Conservation (phyloP, 2,329 filamentous ascomycete genomes). For the Neofusicoccum laricinum region DNA sequence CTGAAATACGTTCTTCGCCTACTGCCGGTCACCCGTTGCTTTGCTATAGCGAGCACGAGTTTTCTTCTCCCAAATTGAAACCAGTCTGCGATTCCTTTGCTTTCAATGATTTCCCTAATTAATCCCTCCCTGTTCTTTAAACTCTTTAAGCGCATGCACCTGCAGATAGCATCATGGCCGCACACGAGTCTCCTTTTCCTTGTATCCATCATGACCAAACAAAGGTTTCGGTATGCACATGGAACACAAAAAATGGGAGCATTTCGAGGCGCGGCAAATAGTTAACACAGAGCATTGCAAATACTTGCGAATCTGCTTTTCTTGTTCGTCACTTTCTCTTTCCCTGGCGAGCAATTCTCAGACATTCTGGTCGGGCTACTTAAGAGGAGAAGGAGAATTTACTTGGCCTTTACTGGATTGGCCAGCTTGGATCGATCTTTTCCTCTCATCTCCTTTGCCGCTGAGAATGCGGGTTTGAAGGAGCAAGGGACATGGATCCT, state of each 20-base stretch:
- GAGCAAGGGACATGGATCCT: too few relatives aligned
- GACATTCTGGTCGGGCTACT: too few relatives aligned
- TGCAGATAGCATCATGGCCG: background rate
- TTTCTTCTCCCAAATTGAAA: background rate
- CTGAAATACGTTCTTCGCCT: constrained; percentile 18
- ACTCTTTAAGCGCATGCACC: background rate
- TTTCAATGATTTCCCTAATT: background rate
- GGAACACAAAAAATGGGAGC: background rate
- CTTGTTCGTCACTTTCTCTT: too few relatives aligned
- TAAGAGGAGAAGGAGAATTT: too few relatives aligned
- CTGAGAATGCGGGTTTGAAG: too few relatives aligned
- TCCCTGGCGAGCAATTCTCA: too few relatives aligned
- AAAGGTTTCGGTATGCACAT: background rate
- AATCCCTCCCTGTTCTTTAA: background rate
- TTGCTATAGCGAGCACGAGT: background rate
- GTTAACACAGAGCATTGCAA: too few relatives aligned
- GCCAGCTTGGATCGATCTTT: too few relatives aligned
- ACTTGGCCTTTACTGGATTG: too few relatives aligned
- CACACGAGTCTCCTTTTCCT: background rate
- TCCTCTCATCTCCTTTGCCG: too few relatives aligned
- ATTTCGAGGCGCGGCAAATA: background rate
- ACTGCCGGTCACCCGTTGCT: background rate
- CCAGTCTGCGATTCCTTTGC: background rate
- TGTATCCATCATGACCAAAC: constrained; percentile 3
- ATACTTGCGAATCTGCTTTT: too few relatives aligned